phyloP scores from a whole-genome alignment of 148 eudicot species.

The Euryodendron excelsum region DNA sequence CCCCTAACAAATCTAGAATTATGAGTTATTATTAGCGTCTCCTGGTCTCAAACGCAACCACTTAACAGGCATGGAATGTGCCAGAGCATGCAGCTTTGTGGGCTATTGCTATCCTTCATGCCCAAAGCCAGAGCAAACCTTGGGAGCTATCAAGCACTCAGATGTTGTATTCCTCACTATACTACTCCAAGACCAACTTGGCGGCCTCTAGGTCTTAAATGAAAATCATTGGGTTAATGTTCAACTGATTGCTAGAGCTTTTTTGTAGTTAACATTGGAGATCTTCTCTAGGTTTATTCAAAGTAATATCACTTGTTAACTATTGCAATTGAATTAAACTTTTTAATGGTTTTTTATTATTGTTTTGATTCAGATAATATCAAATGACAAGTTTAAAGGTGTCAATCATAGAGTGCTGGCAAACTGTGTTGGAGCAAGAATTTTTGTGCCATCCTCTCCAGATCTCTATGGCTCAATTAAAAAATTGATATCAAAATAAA shows the following conservation, averaged over 20 bases:
- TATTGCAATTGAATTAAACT: not conserved
- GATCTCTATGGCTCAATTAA: constrained; percentile 21
- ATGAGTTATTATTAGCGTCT: constrained; percentile 9
- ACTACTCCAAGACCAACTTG: constrained; percentile 12
- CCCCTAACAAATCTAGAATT: no score
- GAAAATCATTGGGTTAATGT: constrained; percentile 14
- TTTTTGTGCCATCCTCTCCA: constrained; percentile 30
- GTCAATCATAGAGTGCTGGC: constrained; percentile 34
- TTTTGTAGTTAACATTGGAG: constrained; percentile 13
- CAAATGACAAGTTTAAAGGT: constrained; percentile 25
- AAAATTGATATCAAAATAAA: constrained; percentile 13
- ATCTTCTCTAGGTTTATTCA: constrained; percentile 10
- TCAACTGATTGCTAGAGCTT: not conserved
- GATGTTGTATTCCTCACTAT: constrained; percentile 11
- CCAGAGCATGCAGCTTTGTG: not conserved
- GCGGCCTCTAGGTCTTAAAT: constrained; percentile 12
- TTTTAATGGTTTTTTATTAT: not conserved
- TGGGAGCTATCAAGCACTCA: constrained; percentile 8
- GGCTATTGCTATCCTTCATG: constrained; percentile 13
- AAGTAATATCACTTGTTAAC: not conserved
- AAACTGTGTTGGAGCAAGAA: constrained; percentile 36
- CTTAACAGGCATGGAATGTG: constrained; percentile 8
- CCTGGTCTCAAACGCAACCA: not conserved
- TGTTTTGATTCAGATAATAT: constrained; percentile 20
- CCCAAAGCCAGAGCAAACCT: no score